Base-by-base conservation (phyloP, 2,329 filamentous ascomycete species). In the Aspergillus hortae region DNA sequence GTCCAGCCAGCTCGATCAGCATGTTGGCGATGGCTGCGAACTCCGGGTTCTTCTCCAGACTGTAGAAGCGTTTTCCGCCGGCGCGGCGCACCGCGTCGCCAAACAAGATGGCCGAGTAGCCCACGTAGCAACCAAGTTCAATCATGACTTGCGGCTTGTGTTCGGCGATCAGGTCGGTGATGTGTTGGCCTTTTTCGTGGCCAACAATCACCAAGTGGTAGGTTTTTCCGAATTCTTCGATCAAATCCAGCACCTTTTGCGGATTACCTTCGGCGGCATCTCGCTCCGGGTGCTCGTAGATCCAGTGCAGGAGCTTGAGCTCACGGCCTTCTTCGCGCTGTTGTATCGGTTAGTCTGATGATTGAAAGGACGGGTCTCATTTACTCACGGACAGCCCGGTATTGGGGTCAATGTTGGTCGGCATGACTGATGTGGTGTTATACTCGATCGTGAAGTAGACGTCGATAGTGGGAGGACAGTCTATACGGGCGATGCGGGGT, bases 121-220 rank as follows among this genome's bases (percentile, higher is more conserved):
- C 89, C 17, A 91, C 80, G 68, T 92, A 94, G 45, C 88, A 87
- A 44, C 90, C 89, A 0, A 94, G 78, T 66, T 95, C 89, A 44
- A 92, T 81, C 83, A 91, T 89, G 2, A 77, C 77, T 49, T 82
- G 69, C 0, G 88, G 88, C 66, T 86, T 88, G 44, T 79, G 74
- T 56, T 87, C 75, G 17, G 75, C 75, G 53, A 94, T 91, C 36
- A 92, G 69, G 27, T 87, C 78, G 7, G 80, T 80, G 1, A 92
- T 82, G 48, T 90, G 86, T 56, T 77, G 79, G 44, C 87, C 88
- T 71, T 94, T 94, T 63, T 84, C 78, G 59, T 85, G 79, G 38
- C 89, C 89, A 2, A 94, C 83, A 58, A 91, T 92, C 86, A 92
- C 92, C 47, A 92, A 79, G 56, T 86, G 88, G 66, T 86, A 88